phyloP scores from a whole-genome alignment of 2,329 filamentous ascomycete genomes.

The Fusarium sp. region DNA sequence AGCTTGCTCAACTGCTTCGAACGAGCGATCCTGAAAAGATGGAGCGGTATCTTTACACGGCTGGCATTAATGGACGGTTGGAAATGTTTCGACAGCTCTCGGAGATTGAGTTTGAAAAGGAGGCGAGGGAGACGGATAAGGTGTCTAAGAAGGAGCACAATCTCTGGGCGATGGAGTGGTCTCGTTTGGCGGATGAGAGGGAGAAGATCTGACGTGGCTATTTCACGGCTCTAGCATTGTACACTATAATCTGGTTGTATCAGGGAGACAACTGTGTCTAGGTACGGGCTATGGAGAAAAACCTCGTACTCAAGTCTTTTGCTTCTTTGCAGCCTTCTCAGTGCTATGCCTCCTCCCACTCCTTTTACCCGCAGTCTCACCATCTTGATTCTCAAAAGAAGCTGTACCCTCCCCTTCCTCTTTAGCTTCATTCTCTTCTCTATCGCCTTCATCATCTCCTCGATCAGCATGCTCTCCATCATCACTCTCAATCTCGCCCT shows the following conservation, averaged over 20 bases:
- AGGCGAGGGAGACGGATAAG: constrained; percentile 22
- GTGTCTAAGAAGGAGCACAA: constrained; percentile 32
- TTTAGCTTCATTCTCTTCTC: constrained; percentile 36
- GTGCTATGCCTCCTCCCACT: constrained; percentile 23
- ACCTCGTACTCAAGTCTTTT: constrained; percentile 24
- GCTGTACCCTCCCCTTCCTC: constrained; percentile 25
- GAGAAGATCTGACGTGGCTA: constrained; percentile 33
- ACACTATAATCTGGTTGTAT: background rate
- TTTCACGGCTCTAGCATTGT: background rate
- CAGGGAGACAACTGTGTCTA: background rate
- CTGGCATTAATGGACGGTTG: constrained; percentile 39
- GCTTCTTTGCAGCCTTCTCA: constrained; percentile 41
- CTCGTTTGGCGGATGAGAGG: constrained; percentile 43
- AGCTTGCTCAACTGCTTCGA: constrained; percentile 42
- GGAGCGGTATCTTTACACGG: constrained; percentile 41
- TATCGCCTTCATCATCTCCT: constrained; percentile 37
- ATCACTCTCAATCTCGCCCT: constrained; percentile 48
- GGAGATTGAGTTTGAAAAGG: constrained; percentile 43
- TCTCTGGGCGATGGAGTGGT: constrained; percentile 49
- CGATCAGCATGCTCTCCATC: constrained; percentile 48
- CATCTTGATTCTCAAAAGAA: constrained; percentile 12
- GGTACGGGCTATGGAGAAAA: too few relatives aligned
- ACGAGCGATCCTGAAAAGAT: constrained; percentile 36
- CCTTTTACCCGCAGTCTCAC: constrained; percentile 36
- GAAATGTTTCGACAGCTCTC: constrained; percentile 44